Percentiles rank a stretch among this genome's conserved stretches.
Evolutionary conservation across 345 rosid species (phyloP).

Genomic region (Schrenkiella parvula): DNA sequence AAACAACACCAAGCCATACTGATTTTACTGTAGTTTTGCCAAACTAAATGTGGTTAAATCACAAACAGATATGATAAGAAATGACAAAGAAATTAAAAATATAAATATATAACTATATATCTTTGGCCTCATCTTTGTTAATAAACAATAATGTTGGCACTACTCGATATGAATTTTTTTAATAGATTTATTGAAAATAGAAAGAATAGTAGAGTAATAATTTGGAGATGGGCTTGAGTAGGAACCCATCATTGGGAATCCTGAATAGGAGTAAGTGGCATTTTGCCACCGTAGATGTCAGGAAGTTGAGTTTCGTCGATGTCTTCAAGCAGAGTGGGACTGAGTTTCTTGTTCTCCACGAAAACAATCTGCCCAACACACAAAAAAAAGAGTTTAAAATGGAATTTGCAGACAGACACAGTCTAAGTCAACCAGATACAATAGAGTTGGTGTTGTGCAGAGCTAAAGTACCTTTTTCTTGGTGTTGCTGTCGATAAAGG

Average conservation of each 20-base stretch:
- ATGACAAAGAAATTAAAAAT: not conserved
- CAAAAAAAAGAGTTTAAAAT: no score
- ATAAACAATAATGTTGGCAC: not conserved
- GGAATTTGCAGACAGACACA: no score
- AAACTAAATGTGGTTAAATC: not conserved
- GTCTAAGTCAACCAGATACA: not conserved
- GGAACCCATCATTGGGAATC: slow-evolving; percentile 31
- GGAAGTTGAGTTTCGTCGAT: slow-evolving; percentile 82
- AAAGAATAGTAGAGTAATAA: not conserved
- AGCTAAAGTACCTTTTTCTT: slow-evolving; percentile 62
- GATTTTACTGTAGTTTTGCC: not conserved
- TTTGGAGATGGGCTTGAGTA: not conserved
- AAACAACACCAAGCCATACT: not conserved
- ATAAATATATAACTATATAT: not conserved
- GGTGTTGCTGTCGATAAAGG: slow-evolving; percentile 76
- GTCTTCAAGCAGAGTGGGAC: slow-evolving; percentile 54
- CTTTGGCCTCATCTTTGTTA: not conserved
- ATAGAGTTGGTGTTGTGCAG: not conserved
- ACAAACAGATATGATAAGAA: not conserved
- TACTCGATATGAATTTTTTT: not conserved
- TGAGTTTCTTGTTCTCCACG: slow-evolving; percentile 70
- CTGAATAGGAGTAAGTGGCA: slow-evolving; percentile 64
- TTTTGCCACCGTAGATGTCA: slow-evolving; percentile 69
- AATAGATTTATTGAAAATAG: not conserved
- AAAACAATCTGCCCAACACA: slow-evolving; percentile 56